Evolutionary conservation across 1,139 yeast genomes (phyloP).

Genomic region (Blastobotrys ciferrii): DNA sequence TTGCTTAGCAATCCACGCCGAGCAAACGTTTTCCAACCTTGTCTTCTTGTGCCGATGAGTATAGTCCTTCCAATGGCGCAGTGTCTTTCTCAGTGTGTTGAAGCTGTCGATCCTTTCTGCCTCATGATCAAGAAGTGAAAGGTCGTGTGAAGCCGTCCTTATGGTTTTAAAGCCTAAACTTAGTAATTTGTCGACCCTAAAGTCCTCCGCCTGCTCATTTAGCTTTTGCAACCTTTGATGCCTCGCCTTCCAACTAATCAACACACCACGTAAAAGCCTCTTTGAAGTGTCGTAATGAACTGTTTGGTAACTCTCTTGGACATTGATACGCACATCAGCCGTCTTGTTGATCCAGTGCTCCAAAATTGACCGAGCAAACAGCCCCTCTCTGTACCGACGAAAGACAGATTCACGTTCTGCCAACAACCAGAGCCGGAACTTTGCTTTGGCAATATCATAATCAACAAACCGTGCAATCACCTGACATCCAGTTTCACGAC

Average conservation of each 20-base stretch:
- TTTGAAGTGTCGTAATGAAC: slow-evolving; percentile 11
- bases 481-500: slow-evolving; percentile 13
- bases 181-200: slow-evolving; percentile 9
- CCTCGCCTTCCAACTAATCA: slow-evolving; percentile 14
- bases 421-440: slow-evolving; percentile 23
- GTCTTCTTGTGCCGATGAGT: neutral
- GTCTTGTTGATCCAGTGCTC: slow-evolving; percentile 17
- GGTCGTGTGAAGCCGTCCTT: neutral
- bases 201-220: slow-evolving; percentile 10
- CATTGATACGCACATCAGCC: neutral
- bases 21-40: neutral
- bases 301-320: neutral
- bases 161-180: neutral
- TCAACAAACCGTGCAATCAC: slow-evolving; percentile 9
- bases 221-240: slow-evolving; percentile 1
- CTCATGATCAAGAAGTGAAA: neutral
- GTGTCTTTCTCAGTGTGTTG: neutral
- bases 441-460: slow-evolving; percentile 13
- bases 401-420: slow-evolving; percentile 20
- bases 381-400: slow-evolving; percentile 17
- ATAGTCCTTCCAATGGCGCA: slow-evolving; percentile 10
- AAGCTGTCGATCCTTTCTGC: slow-evolving; percentile 1
- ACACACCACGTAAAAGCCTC: slow-evolving; percentile 1
- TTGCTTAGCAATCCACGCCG: neutral
- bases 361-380: slow-evolving; percentile 11